Conservation (phyloP, 306 rosid species). For the Quercus berberidifolia region DNA sequence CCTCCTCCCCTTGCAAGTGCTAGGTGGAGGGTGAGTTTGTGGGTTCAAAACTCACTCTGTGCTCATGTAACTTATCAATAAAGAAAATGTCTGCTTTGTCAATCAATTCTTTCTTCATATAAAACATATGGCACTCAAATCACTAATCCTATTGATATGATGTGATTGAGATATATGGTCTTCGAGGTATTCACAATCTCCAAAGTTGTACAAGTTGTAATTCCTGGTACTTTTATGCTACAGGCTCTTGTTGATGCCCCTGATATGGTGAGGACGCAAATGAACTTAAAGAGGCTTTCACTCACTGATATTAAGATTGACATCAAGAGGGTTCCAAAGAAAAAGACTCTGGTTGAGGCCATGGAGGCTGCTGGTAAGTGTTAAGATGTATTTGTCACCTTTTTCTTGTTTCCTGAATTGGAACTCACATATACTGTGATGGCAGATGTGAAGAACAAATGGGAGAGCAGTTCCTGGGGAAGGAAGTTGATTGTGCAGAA, state of each 20-base stretch:
- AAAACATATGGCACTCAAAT: no score
- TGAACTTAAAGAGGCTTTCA: slow-evolving; percentile 54
- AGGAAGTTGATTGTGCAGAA: slow-evolving; percentile 48
- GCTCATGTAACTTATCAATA: no score
- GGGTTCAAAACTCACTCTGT: no score
- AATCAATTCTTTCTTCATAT: fast-evolving
- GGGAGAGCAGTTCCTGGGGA: slow-evolving; percentile 63
- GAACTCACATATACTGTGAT: not conserved
- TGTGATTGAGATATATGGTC: not conserved
- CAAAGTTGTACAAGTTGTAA: not conserved
- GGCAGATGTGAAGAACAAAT: slow-evolving; percentile 50
- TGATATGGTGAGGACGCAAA: slow-evolving; percentile 47
- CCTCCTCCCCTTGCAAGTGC: no score
- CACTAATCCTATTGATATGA: not conserved
- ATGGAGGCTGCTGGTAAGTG: slow-evolving; percentile 43
- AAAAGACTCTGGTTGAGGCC: slow-evolving; percentile 46
- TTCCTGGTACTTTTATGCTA: not conserved
- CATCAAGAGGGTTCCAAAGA: slow-evolving; percentile 42
- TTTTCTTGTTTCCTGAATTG: not conserved
- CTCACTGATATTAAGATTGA: slow-evolving; percentile 49
- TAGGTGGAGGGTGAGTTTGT: no score
- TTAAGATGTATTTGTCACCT: not conserved
- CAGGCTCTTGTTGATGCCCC: slow-evolving; percentile 55
- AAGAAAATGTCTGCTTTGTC: no score
- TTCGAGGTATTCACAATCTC: not conserved